These are phyloP conservation scores for Colletotrichum musicola DNA, from an alignment of 2,329 filamentous ascomycete species.

Conservation along the genomic window DNA sequence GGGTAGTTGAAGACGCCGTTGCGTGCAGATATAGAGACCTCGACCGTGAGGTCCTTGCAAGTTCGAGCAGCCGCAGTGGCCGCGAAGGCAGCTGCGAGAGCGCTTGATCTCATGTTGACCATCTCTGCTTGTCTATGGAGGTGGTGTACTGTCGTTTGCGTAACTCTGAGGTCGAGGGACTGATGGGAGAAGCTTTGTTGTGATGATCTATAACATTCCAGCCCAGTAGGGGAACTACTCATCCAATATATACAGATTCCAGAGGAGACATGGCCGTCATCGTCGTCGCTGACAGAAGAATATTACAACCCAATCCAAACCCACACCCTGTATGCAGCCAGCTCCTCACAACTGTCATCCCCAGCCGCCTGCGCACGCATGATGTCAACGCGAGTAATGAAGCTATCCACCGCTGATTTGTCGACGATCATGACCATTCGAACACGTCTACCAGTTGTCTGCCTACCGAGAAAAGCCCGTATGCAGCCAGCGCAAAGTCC, in stretches of 20 bases:
- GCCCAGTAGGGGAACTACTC: not conserved
- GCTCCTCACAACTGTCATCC: not conserved
- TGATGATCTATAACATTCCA: not conserved
- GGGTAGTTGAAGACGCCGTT: conserved; percentile 66
- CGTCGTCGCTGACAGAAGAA: not conserved
- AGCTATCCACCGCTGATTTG: too few relatives aligned
- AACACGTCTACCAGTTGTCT: too few relatives aligned
- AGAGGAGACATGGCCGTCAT: not conserved
- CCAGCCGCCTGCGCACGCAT: conserved; percentile 11
- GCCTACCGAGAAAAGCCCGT: not conserved
- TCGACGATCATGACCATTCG: too few relatives aligned
- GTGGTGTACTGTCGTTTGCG: not conserved
- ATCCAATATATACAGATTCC: not conserved
- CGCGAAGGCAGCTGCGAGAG: conserved; percentile 43
- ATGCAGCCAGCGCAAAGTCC: not conserved
- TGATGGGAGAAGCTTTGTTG: not conserved
- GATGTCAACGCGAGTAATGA: not conserved
- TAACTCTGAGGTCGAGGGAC: not conserved
- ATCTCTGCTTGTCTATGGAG: conserved; percentile 38
- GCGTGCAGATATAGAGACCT: conserved; percentile 65
- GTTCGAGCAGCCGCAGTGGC: conserved; percentile 49
- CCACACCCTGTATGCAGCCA: not conserved
- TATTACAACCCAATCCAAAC: not conserved
- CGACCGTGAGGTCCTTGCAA: conserved; percentile 66
- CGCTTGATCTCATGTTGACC: conserved; percentile 38